A percentile compares a stretch with the other conserved stretches of the same genome.
Conservation (phyloP, 164 flowering plant genomes). For the Annona squamosa region DNA sequence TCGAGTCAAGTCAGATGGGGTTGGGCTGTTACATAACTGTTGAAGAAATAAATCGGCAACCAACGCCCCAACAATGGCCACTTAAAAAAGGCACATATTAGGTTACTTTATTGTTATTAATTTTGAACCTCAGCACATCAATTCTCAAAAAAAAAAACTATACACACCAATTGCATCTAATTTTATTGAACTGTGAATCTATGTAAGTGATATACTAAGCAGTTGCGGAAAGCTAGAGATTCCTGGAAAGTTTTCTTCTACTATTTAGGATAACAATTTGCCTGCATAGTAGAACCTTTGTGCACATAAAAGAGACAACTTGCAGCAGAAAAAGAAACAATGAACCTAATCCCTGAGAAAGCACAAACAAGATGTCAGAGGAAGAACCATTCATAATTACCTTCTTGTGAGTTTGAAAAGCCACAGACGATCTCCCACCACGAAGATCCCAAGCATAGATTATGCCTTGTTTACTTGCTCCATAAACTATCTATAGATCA, state of each 20-base stretch:
- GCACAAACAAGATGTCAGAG: neutral
- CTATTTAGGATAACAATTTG: neutral
- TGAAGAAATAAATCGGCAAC: neutral
- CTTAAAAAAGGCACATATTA: too few relatives aligned
- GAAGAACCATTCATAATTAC: constrained; percentile 21
- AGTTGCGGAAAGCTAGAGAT: neutral
- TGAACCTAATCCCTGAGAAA: too few relatives aligned
- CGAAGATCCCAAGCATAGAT: constrained; percentile 89
- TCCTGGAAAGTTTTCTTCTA: neutral
- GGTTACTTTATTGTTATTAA: too few relatives aligned
- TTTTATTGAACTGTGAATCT: neutral
- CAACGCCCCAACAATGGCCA: too few relatives aligned
- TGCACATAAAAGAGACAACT: neutral
- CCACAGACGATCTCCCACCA: constrained; percentile 69
- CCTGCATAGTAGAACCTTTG: neutral
- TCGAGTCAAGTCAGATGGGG: too few relatives aligned
- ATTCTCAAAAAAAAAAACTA: too few relatives aligned
- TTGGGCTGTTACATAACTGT: neutral
- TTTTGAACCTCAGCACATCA: too few relatives aligned
- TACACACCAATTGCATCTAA: neutral
- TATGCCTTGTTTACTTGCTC: constrained; percentile 66
- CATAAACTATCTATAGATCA: constrained; percentile 56
- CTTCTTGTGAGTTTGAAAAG: constrained; percentile 68
- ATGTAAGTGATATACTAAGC: neutral
- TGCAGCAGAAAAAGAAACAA: neutral